Base-by-base conservation (phyloP, 2,329 filamentous ascomycete genomes). In the Dothistroma pini region DNA sequence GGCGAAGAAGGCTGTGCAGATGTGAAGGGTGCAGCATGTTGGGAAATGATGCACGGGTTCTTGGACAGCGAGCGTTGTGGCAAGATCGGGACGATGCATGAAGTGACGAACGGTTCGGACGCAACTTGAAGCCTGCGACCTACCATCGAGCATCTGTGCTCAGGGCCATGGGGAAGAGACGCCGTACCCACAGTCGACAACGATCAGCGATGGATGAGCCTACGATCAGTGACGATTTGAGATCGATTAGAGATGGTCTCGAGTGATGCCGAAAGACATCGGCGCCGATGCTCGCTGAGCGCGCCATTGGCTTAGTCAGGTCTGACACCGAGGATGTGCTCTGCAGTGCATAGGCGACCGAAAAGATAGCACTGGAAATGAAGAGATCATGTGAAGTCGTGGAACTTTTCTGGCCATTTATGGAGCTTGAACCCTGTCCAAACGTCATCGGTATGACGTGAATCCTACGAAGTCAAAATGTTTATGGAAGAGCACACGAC, bases 1-100 rank as follows among this genome's bases (percentile, higher is more conserved):
- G 91, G 92, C 93, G 4, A 78, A 83, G 75, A 91, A 89, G 81
- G 89, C 89, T 1, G 78, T 91, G 64, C 84, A 78, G 47, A 58
- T 72, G 57, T 77, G 64, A 65, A 9, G 14, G 6, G 19, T 32
- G 14, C 16, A 21, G 12, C 14, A 9, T 35, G 16, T n/a, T 44
- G 8, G 34, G 9, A 38, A 44, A 19, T 44, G 14, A 44, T 44
- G 16, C 14, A 44, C 16, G 35, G n/a, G 7, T 5, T n/a, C 8
- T 14, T 3, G 10, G 9, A 19, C 4, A 44, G n/a, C 8, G 16
- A 5, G 16, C 41, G 7, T 1, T n/a, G 14, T 8, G n/a, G n/a
- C 14, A 44, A 44, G 41, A 29, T 29, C 41, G n/a, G 16, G 8
- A 44, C 41, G 41, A 44, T 8, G 16, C 16, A 44, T 14, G 16